Conservation (phyloP, 306 rosid genomes). For the Rubus idaeus region DNA sequence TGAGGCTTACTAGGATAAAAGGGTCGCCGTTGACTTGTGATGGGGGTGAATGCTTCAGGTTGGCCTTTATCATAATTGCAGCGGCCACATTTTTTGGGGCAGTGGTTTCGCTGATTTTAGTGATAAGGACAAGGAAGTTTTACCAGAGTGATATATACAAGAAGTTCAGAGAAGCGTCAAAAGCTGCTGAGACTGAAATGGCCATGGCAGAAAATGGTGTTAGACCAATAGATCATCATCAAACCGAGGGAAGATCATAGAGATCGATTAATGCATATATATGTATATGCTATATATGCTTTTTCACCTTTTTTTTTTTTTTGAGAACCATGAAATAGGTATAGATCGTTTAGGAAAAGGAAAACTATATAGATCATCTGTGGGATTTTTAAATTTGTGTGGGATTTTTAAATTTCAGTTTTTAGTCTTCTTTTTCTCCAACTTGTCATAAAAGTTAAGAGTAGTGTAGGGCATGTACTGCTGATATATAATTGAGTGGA, state of each 20-base stretch:
- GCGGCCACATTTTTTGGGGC: slow-evolving; percentile 39
- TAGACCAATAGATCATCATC: slow-evolving; percentile 4
- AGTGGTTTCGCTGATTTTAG: slow-evolving; percentile 36
- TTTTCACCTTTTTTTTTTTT: not conserved
- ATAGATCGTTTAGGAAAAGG: not conserved
- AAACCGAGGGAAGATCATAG: slow-evolving; percentile 14
- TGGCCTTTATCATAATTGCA: slow-evolving; percentile 41
- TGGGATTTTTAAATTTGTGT: not conserved
- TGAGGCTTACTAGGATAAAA: not conserved
- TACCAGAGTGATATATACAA: slow-evolving; percentile 50
- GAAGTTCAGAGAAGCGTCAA: slow-evolving; percentile 33
- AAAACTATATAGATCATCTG: not conserved
- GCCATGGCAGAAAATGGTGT: slow-evolving; percentile 5
- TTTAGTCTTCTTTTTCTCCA: not conserved
- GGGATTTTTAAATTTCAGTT: not conserved
- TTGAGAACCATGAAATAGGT: not conserved
- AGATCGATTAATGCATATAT: not conserved
- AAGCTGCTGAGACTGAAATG: slow-evolving; percentile 19
- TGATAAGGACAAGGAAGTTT: slow-evolving; percentile 49
- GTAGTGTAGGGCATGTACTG: not conserved
- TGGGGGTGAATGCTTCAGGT: slow-evolving; percentile 39
- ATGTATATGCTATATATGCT: not conserved
- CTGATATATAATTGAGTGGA: not conserved
- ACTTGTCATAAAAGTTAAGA: not conserved
- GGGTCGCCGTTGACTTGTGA: slow-evolving; percentile 29